Evolutionary conservation across 805 yeast species (phyloP), one percentile per base, ranked within the genome.

Genomic region (Sungouiozyma ichnusensis): DNA sequence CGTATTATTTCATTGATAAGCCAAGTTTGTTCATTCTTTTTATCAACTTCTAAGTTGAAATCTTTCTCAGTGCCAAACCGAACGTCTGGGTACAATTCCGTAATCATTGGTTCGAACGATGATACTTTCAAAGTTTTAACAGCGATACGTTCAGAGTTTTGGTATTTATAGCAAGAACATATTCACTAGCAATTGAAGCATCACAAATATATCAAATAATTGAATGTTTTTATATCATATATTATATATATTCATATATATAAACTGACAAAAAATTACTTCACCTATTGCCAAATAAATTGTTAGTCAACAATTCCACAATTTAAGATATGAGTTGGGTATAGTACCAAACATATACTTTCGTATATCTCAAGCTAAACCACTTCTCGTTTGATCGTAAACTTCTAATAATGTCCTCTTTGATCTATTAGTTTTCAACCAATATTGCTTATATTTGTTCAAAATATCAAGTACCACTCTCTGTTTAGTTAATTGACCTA

Each of bases 401-500:
- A 57, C 62, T 36, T 59, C 56, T 9, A 60, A 36, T 13, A 60
- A 43, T n/a, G 48, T 56, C 33, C 47, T 49, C 39, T 54, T 55
- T n/a, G 54, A 49, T 5, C 44, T 44, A 37, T 52, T 53, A 9
- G 66, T 61, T 37, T 50, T 51, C 9, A 47, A 48, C 40, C 48
- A 58, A 35, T 61, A 88, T 36, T 73, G 79, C 43, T 72, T 65
- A 55, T 83, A 86, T 54, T 76, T 64, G 24, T 60, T 59, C 8
- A 81, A 57, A 36, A 79, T 73, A 49, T 76, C 77, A 3, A 60
- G 54, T 2, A 79, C 53, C 1, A 86, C 92, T 11, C 66, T 69
- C 2, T 65, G 65, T 50, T 74, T 77, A 1, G 73, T 57, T 29
- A 68, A 63, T 3, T 53, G 49, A 0, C 97, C 97, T 1, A 72